Evolutionary conservation across 1,139 yeast genomes (phyloP), one percentile per base, ranked within the genome.

Genomic region (Magnusiomyces starmeri): DNA sequence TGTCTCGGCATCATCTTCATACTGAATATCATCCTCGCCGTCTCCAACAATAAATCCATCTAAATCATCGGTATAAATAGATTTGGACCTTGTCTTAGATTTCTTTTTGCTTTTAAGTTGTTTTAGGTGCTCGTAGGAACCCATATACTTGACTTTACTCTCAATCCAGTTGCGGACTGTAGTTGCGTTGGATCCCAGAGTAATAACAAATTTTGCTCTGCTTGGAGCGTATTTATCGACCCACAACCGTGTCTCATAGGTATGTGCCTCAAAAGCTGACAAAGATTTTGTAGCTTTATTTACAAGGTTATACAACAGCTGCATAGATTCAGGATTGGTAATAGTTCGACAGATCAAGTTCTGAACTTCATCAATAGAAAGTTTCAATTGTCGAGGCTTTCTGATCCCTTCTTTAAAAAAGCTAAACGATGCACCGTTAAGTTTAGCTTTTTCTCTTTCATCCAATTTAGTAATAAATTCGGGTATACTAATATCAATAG

Each of bases 11-110:
- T 1, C 62, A 60, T 4, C 54, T 62, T 61, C 60, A 14, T 54
- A 59, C 2, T 59, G 61, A 35, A 66, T 73, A 27, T 58, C 65
- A 22, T 59, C 58, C 7, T 57, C 69, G 6, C 59, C 65, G 27
- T 67, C 73, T 44, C 67, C 68, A 6, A 75, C 77, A n/a, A 79
- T 73, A 56, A 79, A 79, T 24, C 68, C 75, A 55, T 70, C 76
- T 51, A 75, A 49, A 3, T 43, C 48, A 63, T 73, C 46, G 63
- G 63, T 20, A 18, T 25, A 29, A 20, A 9, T 24, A 12, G 27
- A 25, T n/a, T 25, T 22, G 16, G 54, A 54, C 9, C 22, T 12
- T 24, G 25, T 32, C 51, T 56, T 34, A 54, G 53, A 42, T 58
- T 57, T 54, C 59, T 63, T 52, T 60, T 54, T 45, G 1, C 32